A percentile compares a stretch with the other conserved stretches of the same genome.
phyloP scores from a whole-genome alignment of 306 rosid species.

The Trifolium dubium region DNA sequence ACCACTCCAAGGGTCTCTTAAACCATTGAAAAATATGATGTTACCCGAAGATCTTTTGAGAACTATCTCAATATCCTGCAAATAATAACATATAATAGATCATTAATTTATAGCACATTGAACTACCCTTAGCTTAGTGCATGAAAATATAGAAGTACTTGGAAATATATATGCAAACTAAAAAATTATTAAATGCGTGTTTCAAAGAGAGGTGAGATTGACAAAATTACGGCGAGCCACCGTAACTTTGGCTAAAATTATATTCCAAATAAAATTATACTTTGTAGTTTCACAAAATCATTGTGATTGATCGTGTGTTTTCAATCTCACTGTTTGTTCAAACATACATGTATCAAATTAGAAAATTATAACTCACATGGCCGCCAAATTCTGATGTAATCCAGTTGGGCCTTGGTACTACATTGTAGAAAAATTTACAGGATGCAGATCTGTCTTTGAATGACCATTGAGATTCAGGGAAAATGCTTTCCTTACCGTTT shows the following conservation, averaged over 20 bases:
- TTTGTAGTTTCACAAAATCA: too few species aligned
- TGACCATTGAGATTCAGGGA: constrained; percentile 57
- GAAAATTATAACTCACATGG: constrained; percentile 41
- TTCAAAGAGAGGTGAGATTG: too few species aligned
- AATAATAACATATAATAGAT: constrained; percentile 9
- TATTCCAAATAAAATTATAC: too few species aligned
- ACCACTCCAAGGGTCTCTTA: constrained; percentile 98
- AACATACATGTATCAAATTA: too few species aligned
- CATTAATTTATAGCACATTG: constrained; percentile 3
- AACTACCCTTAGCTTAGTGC: not conserved
- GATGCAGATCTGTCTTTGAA: constrained; percentile 12
- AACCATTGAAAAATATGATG: constrained; percentile 88
- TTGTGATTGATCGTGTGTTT: too few species aligned
- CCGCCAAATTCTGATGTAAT: constrained; percentile 83
- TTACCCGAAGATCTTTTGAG: constrained; percentile 77
- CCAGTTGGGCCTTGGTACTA: constrained; percentile 72
- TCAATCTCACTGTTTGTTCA: too few species aligned
- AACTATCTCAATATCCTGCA: constrained; percentile 61
- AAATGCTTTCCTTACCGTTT: constrained; percentile 61
- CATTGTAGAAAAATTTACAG: constrained; percentile 33
- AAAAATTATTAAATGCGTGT: too few species aligned
- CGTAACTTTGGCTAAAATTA: too few species aligned
- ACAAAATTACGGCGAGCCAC: too few species aligned
- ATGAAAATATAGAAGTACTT: not conserved
- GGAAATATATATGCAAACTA: not conserved